Conservation (phyloP, 495 filamentous ascomycete species). For the Penicillium paxilli region DNA sequence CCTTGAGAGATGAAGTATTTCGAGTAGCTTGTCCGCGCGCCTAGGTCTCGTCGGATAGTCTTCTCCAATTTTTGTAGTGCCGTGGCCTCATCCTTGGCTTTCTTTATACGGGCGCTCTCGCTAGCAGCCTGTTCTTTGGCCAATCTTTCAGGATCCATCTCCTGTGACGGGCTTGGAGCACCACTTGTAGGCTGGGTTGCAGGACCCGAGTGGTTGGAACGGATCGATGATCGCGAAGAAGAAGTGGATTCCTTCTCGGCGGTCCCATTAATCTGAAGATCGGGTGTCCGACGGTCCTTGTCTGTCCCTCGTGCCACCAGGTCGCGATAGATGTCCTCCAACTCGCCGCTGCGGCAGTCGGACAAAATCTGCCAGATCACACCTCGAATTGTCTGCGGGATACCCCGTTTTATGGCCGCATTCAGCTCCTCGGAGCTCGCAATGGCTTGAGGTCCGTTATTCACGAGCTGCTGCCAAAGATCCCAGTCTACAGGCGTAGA, state of each 20-base stretch:
- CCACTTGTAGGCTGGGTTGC: slow-evolving; percentile 61
- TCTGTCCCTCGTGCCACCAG: slow-evolving; percentile 77
- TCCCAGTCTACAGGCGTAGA: slow-evolving; percentile 87
- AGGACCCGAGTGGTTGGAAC: slow-evolving; percentile 74
- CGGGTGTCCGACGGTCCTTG: slow-evolving; percentile 55
- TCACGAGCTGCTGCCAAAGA: slow-evolving; percentile 93
- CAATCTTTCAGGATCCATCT: slow-evolving; percentile 63
- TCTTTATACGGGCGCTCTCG: slow-evolving; percentile 68
- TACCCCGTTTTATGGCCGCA: slow-evolving; percentile 86
- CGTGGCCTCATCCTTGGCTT: slow-evolving; percentile 71
- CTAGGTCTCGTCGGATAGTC: slow-evolving; percentile 83
- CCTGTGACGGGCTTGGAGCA: slow-evolving; percentile 56
- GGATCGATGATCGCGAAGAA: slow-evolving; percentile 79
- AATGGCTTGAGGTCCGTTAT: slow-evolving; percentile 85
- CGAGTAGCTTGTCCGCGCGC: slow-evolving; percentile 91
- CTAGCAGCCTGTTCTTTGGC: slow-evolving; percentile 66
- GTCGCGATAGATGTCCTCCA: slow-evolving; percentile 86
- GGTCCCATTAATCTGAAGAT: slow-evolving; percentile 41
- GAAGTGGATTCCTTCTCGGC: slow-evolving; percentile 60
- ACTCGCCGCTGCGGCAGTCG: slow-evolving; percentile 85
- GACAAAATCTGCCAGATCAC: slow-evolving; percentile 98
- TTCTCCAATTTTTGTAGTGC: slow-evolving; percentile 84
- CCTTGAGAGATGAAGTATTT: slow-evolving; percentile 86
- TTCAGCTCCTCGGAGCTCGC: slow-evolving; percentile 87
- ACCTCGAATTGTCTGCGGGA: slow-evolving; percentile 90